phyloP scores from a whole-genome alignment of 179 eudicot genomes.

The Carnegiea gigantea region DNA sequence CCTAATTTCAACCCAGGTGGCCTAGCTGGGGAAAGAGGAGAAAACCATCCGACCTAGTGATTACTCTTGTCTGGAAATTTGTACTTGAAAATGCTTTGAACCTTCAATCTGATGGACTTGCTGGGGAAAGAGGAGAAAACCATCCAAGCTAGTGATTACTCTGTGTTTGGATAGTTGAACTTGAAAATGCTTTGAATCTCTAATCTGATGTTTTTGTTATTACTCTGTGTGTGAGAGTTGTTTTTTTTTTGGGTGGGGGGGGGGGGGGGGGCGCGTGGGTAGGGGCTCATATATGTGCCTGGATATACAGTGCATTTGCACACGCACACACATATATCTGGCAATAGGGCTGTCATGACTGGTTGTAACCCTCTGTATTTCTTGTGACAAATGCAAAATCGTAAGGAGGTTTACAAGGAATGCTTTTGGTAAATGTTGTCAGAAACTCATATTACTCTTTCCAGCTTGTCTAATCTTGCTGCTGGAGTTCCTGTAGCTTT shows the following conservation, averaged over 20 bases:
- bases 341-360: not conserved
- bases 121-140: too few relatives aligned
- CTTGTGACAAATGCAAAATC: not conserved
- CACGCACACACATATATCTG: not conserved
- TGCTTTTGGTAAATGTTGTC: not conserved
- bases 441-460: not conserved
- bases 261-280: not conserved
- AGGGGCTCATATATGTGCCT: not conserved
- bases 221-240: not conserved
- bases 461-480: not conserved
- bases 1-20: too few relatives aligned
- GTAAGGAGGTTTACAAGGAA: not conserved
- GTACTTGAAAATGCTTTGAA: too few relatives aligned
- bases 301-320: not conserved
- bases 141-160: too few relatives aligned
- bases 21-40: too few relatives aligned
- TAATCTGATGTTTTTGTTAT: too few relatives aligned
- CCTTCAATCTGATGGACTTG: too few relatives aligned
- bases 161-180: too few relatives aligned
- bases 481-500: not conserved
- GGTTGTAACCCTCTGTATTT: not conserved
- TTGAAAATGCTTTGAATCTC: too few relatives aligned
- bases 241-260: not conserved
- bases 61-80: too few relatives aligned
- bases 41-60: too few relatives aligned